Base-by-base conservation (phyloP, 768 basidiomycete genomes). In the Mycena alexandri region DNA sequence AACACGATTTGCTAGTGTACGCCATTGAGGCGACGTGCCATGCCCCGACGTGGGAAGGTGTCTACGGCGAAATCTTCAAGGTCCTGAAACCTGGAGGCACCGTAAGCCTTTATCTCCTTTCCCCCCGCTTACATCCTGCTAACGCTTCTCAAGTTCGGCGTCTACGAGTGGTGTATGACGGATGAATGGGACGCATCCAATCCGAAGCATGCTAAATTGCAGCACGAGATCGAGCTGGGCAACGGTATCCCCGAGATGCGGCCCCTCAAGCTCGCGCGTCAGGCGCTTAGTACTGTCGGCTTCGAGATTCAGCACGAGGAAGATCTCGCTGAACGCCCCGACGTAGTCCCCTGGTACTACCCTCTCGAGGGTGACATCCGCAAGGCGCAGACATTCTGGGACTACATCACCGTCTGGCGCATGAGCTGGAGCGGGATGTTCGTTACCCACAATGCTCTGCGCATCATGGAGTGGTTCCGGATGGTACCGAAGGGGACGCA, bases 141-240 rank as follows among this genome's bases (percentile, higher is more conserved):
- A 83, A 81, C 43, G 19, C 52, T 24, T 48, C 43, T 61, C 46
- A 67, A 96, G 93, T 98, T 98, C 79, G 97, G 96, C 75, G 93
- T 99, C 43, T 99, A 99, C 80, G 98, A 99, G 78, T 99, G 97
- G 97, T 91, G 90, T 79, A 98, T 99, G 98, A 98, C 98, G 19
- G 96, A 98, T 78, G 77, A 79, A 5, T 96, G 96, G 94, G 93
- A 98, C 80, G 87, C 93, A 38, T 87, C 92, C 53, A 92, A 85
- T 76, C 93, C 95, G 19, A 80, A 86, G 60, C 97, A 99, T 86
- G 97, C 96, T 82, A 86, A 87, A 51, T 89, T 99, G 65, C 94
- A 94, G 14, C 96, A 98, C 82, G 87, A 87, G 68, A 92, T 98
- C 68, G 96, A 98, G 78, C 83, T 98, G 65, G 97, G 98, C 21